phyloP scores from a whole-genome alignment of 805 yeast genomes.

The Metschnikowia kunwiensis region DNA sequence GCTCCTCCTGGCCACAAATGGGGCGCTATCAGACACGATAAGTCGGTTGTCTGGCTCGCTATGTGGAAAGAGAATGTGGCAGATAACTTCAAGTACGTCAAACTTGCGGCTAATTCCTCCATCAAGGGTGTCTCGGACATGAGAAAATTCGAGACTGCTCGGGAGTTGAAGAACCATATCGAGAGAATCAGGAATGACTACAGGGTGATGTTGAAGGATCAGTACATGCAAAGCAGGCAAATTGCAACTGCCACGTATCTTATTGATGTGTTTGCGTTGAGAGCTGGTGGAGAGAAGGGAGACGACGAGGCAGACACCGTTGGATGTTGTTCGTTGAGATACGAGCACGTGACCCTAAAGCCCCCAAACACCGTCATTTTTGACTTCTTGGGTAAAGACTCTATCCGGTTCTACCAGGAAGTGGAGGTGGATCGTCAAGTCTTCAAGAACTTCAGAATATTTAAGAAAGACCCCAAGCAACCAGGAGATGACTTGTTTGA shows the following conservation, averaged over 20 bases:
- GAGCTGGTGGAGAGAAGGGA: constrained; percentile 98
- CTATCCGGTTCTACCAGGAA: constrained; percentile 86
- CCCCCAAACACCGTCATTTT: constrained; percentile 86
- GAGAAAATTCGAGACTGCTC: constrained; percentile 90
- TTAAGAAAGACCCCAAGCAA: constrained; percentile 83
- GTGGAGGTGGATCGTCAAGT: constrained; percentile 91
- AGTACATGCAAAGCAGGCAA: constrained; percentile 81
- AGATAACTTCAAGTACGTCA: constrained; percentile 78
- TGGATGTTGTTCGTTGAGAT: constrained; percentile 93
- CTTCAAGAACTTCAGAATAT: constrained; percentile 80
- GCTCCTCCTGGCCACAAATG: constrained; percentile 87
- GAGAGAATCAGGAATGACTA: constrained; percentile 75
- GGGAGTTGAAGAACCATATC: constrained; percentile 73
- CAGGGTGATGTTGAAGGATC: constrained; percentile 61
- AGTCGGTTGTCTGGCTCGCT: constrained; percentile 92
- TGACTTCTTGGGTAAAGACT: constrained; percentile 94
- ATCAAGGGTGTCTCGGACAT: constrained; percentile 87
- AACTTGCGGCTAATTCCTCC: constrained; percentile 88
- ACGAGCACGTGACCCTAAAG: constrained; percentile 78
- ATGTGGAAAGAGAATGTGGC: constrained; percentile 95
- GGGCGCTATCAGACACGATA: constrained; percentile 88
- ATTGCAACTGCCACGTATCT: constrained; percentile 91
- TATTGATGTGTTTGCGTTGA: constrained; percentile 86
- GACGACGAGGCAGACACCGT: constrained; percentile 98
- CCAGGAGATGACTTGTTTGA: constrained; percentile 94